phyloP scores from a whole-genome alignment of 257 asterid species.

The Gentiana macrophylla region DNA sequence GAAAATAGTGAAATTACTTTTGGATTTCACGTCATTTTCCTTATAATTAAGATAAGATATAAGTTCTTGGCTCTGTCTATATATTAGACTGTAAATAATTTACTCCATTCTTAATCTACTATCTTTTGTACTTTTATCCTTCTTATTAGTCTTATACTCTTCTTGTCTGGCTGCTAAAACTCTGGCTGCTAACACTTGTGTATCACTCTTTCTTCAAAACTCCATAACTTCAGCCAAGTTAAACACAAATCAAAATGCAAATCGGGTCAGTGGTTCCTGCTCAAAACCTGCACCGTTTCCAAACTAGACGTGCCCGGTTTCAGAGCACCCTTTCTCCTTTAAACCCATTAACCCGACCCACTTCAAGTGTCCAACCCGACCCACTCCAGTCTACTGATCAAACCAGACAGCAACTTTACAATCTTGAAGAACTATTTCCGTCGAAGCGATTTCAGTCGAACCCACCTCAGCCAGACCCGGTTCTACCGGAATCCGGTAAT shows the following conservation, averaged over 20 bases:
- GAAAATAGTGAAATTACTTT: too few relatives aligned
- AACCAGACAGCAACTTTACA: slow-evolving; percentile 43
- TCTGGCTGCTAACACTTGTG: too few relatives aligned
- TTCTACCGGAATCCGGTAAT: slow-evolving; percentile 1
- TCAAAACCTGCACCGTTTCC: slow-evolving; percentile 26
- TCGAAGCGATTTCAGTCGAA: slow-evolving; percentile 21
- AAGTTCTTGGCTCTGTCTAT: too few relatives aligned
- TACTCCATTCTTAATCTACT: too few relatives aligned
- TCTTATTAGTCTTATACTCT: too few relatives aligned
- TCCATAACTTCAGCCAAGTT: too few relatives aligned
- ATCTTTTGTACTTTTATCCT: too few relatives aligned
- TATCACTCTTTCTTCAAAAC: too few relatives aligned
- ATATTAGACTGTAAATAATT: too few relatives aligned
- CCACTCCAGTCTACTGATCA: slow-evolving; percentile 19
- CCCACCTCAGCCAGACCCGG: slow-evolving; percentile 22
- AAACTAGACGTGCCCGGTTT: slow-evolving; percentile 25
- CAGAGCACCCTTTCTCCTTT: slow-evolving; percentile 41
- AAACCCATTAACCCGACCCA: slow-evolving; percentile 24
- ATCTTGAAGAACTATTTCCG: slow-evolving; percentile 44
- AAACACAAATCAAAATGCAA: slow-evolving; percentile 25
- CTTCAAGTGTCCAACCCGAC: slow-evolving; percentile 7
- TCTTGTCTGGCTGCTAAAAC: too few relatives aligned
- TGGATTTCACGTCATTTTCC: too few relatives aligned
- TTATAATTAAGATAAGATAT: too few relatives aligned
- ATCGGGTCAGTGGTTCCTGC: slow-evolving; percentile 50